Evolutionary conservation across 768 basidiomycete species (phyloP).

Genomic region (Phylloporus sp.): DNA sequence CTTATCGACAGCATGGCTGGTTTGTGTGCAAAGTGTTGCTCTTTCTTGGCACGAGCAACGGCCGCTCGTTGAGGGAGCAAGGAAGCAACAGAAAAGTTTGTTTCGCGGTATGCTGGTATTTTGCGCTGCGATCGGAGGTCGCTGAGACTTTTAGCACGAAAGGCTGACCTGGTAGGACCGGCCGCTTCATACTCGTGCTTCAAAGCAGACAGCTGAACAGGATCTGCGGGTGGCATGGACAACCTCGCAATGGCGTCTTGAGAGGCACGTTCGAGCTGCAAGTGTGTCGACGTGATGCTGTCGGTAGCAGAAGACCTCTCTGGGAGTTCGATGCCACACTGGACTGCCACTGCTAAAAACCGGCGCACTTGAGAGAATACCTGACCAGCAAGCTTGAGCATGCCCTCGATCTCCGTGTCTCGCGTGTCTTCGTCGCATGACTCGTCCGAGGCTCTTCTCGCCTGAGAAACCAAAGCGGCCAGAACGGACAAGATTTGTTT

Average conservation of each 20-base stretch:
- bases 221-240: constrained; percentile 8
- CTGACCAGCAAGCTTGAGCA: constrained; percentile 77
- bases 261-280: constrained; percentile 14
- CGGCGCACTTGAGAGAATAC: constrained; percentile 76
- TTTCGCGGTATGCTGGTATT: constrained; percentile 33
- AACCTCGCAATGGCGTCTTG: constrained; percentile 13
- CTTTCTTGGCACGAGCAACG: constrained; percentile 32
- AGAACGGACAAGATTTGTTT: constrained; percentile 78
- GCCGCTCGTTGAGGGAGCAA: constrained; percentile 32
- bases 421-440: constrained; percentile 43
- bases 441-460: constrained; percentile 56
- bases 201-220: constrained; percentile 25
- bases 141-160: constrained; percentile 50
- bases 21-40: constrained; percentile 42
- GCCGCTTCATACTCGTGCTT: constrained; percentile 26
- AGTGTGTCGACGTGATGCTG: constrained; percentile 13
- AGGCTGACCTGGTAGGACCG: constrained; percentile 26
- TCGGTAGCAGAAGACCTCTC: constrained; percentile 33
- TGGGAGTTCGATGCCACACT: constrained; percentile 69
- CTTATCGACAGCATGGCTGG: constrained; percentile 51
- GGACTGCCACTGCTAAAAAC: constrained; percentile 72
- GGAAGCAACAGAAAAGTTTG: constrained; percentile 32
- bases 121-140: constrained; percentile 40
- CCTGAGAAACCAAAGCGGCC: constrained; percentile 75
- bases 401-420: constrained; percentile 58